Evolutionary conservation across 352 stramenopile genomes (phyloP), one percentile per base, ranked within the genome.

Genomic region (Plasmopara viticola): DNA sequence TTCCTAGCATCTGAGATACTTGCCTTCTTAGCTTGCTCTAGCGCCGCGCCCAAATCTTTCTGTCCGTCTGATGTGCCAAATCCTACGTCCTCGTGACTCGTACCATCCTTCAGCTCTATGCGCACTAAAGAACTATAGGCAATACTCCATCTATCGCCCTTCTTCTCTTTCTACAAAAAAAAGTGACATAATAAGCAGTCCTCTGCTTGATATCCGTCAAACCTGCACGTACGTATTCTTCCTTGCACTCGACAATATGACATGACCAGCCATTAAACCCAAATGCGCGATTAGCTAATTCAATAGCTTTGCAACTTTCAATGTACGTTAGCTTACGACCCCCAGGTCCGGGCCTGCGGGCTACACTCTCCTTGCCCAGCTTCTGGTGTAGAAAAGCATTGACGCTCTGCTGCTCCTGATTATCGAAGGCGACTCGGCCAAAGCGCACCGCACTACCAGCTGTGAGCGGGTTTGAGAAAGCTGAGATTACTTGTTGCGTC

Each of bases 201-300:
- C 42, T 20, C 33, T 43, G 45, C 6, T 5, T 20, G 28, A 39
- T 9, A 6, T 12, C 14, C 14, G 17, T 41, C 37, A 41, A 41
- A 41, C 10, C 8, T 10, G 12, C 10, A 77, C 78, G 43, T 73
- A 93, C 82, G 62, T 76, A 89, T 84, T 92, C 81, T 49, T 92
- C 79, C 46, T 90, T 86, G 76, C 77, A 91, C 58, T 90, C 79
- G 45, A 92, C 45, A 46, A 94, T 85, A 41, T 63, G 77, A 42
- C 84, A 94, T 9, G 75, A 87, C 84, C 84, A 94, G 48, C 84
- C 84, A 50, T 92, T 94, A 56, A 94, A 94, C 10, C 84, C 84
- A 39, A 94, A 94, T n/a, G 82, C 80, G 46, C 82, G 73, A 62
- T 94, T 94, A 28, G 84, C 84, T 41, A 94, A 61, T 63, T 94